phyloP scores from a whole-genome alignment of 1,139 yeast genomes.

The Citeromyces siamensis region DNA sequence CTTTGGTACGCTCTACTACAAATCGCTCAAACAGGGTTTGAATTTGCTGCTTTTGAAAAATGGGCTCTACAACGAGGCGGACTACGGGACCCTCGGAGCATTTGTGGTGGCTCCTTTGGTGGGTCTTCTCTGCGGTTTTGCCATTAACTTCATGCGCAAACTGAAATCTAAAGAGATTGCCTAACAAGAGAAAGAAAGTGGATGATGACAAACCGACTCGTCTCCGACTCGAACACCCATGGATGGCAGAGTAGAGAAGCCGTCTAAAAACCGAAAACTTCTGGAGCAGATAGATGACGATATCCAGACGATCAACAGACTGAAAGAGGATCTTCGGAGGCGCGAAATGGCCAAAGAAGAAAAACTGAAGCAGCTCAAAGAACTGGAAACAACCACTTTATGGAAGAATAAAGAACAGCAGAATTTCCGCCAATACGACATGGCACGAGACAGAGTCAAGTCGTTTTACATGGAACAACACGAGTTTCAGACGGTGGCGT shows the following conservation, averaged over 20 bases:
- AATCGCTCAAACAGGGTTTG: constrained; percentile 67
- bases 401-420: constrained; percentile 13
- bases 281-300: constrained; percentile 26
- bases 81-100: constrained; percentile 95
- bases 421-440: constrained; percentile 41
- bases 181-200: no score
- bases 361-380: neutral
- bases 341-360: constrained; percentile 7
- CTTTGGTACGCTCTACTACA: constrained; percentile 73
- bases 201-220: no score
- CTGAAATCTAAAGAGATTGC: no score
- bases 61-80: constrained; percentile 64
- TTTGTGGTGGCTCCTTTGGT: constrained; percentile 83
- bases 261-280: constrained; percentile 9
- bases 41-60: constrained; percentile 57
- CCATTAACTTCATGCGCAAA: no score
- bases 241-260: neutral
- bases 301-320: constrained; percentile 24
- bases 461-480: constrained; percentile 60
- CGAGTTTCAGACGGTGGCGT: constrained; percentile 59
- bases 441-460: constrained; percentile 60
- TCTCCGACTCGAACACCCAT: no score
- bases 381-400: constrained; percentile 6
- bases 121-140: constrained; percentile 74
- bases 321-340: constrained; percentile 18